phyloP scores from a whole-genome alignment of 805 yeast species.

The Saccharomycopsis sp. region DNA sequence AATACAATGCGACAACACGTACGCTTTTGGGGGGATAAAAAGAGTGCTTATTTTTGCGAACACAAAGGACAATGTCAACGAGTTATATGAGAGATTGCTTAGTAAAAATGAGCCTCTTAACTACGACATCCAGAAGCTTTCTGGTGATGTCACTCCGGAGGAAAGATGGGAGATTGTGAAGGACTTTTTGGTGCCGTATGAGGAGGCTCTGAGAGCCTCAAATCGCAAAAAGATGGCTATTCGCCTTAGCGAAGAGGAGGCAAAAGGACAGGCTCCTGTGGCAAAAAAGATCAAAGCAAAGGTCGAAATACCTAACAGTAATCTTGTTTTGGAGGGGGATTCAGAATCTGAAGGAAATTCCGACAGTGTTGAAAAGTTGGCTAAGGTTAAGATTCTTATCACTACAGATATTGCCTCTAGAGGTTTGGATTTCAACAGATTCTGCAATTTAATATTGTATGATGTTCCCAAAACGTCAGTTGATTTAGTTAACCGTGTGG shows the following conservation, averaged over 20 bases:
- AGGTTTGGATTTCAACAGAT: constrained; percentile 79
- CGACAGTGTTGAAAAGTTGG: not conserved
- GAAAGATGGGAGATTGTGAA: constrained; percentile 40
- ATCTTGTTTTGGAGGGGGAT: constrained; percentile 26
- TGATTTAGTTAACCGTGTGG: constrained; percentile 85
- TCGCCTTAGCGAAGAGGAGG: not conserved
- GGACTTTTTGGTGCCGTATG: constrained; percentile 1
- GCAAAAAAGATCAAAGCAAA: constrained; percentile 10
- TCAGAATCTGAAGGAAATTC: constrained; percentile 3
- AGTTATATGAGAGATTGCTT: constrained; percentile 48
- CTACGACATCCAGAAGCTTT: constrained; percentile 57
- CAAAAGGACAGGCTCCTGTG: constrained; percentile 3
- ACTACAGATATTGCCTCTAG: constrained; percentile 88
- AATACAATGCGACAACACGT: constrained; percentile 77
- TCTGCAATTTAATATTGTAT: constrained; percentile 74
- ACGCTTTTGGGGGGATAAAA: constrained; percentile 58
- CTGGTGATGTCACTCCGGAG: constrained; percentile 56
- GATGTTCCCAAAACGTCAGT: constrained; percentile 82
- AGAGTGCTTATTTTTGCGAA: constrained; percentile 83
- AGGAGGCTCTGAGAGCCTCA: constrained; percentile 8
- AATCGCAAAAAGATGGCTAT: constrained; percentile 10
- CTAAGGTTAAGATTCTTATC: constrained; percentile 57
- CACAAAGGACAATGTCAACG: constrained; percentile 53
- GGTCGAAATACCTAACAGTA: constrained; percentile 30
- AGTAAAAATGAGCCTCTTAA: constrained; percentile 30